A percentile compares a stretch with the other conserved stretches of the same genome.
phyloP scores from a whole-genome alignment of 2,329 filamentous ascomycete species.

The Periconia sp. region DNA sequence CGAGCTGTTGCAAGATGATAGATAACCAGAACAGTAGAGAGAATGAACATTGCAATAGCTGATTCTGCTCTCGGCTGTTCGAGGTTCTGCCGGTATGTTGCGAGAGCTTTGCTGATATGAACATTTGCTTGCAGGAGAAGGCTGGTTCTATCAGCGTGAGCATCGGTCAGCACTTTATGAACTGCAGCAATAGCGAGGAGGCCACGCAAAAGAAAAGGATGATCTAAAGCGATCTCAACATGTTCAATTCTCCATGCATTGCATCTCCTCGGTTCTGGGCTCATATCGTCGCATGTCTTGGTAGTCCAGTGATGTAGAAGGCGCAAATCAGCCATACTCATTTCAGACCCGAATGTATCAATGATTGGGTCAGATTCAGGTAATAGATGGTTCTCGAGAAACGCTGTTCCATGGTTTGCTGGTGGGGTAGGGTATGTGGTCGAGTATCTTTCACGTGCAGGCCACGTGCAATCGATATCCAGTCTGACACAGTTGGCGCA shows the following conservation, averaged over 20 bases:
- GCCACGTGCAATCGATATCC: constrained; percentile 34
- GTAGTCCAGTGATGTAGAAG: constrained; percentile 33
- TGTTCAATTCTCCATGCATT: constrained; percentile 21
- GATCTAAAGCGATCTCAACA: constrained; percentile 27
- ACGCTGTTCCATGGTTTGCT: constrained; percentile 11
- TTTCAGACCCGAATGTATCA: constrained; percentile 12
- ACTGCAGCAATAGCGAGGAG: constrained; percentile 32
- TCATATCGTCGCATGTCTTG: constrained; percentile 21
- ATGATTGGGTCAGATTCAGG: constrained; percentile 9
- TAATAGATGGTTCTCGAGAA: constrained; percentile 3
- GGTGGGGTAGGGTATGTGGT: constrained; percentile 15
- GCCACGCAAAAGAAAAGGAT: constrained; percentile 32
- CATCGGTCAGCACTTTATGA: constrained; percentile 25
- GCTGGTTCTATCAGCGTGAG: constrained; percentile 18
- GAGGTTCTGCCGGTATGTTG: constrained; percentile 24
- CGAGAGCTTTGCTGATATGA: constrained; percentile 29
- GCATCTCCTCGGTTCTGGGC: constrained; percentile 14
- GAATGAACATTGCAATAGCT: constrained; percentile 32
- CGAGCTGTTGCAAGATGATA: constrained; percentile 34
- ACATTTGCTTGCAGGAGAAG: constrained; percentile 30
- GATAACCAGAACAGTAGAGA: constrained; percentile 27
- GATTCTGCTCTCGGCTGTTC: constrained; percentile 21
- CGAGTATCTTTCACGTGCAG: constrained; percentile 20
- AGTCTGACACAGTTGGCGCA: constrained; percentile 34
- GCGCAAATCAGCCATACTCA: constrained; percentile 29